A percentile compares a stretch with the other conserved stretches of the same genome.
Conservation (phyloP, 2,329 filamentous ascomycete genomes). For the Fusarium sp. region DNA sequence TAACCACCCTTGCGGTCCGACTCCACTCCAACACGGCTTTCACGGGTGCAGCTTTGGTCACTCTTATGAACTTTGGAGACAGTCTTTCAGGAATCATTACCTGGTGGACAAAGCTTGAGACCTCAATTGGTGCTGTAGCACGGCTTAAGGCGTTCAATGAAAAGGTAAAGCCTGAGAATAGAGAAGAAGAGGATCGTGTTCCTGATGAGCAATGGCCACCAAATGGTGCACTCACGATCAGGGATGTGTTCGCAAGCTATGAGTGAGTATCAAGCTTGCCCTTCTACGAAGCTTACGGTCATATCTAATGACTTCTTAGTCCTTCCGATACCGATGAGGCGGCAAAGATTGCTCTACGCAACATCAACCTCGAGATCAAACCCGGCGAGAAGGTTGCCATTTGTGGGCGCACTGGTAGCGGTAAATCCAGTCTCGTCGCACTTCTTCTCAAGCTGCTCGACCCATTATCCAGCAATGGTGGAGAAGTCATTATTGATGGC, state of each 20-base stretch:
- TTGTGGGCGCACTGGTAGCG: conserved; percentile 55
- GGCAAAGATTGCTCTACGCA: conserved; percentile 42
- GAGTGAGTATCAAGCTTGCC: conserved; percentile 4
- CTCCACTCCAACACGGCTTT: conserved; percentile 52
- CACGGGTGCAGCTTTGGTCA: conserved; percentile 54
- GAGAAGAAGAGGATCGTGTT: conserved; percentile 31
- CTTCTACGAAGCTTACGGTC: background rate
- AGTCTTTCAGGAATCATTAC: conserved; percentile 34
- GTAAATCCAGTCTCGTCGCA: conserved; percentile 58
- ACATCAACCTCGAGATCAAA: conserved; percentile 46
- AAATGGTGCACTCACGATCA: conserved; percentile 48
- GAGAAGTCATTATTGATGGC: conserved; percentile 57
- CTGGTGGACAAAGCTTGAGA: conserved; percentile 40
- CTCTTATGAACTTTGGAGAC: conserved; percentile 52
- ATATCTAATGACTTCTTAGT: background rate
- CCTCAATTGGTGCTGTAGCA: conserved; percentile 40
- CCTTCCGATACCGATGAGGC: background rate
- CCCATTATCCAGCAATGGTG: conserved; percentile 43
- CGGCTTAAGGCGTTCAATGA: conserved; percentile 39
- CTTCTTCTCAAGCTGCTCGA: conserved; percentile 58
- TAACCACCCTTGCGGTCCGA: conserved; percentile 61
- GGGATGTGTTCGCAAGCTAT: conserved; percentile 51
- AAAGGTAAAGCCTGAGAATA: conserved; percentile 40
- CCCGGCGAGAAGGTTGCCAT: conserved; percentile 52
- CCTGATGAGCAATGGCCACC: conserved; percentile 49